Percentiles rank a stretch among this genome's conserved stretches.
Conservation (phyloP, 1,139 yeast genomes). For the Pichia sp. region DNA sequence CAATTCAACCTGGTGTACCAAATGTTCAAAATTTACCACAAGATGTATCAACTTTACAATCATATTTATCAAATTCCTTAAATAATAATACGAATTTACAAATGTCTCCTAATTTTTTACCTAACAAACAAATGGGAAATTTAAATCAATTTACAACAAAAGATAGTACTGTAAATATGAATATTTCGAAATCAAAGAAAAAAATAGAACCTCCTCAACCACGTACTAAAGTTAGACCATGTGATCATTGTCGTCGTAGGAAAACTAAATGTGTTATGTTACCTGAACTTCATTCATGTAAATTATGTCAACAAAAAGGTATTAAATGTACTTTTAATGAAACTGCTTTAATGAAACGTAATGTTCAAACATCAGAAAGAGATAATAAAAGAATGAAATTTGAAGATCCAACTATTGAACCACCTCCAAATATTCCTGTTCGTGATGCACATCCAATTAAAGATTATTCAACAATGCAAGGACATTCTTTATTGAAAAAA, state of each 20-base stretch:
- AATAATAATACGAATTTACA: too few species aligned
- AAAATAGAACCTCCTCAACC: constrained; percentile 29
- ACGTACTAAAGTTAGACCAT: constrained; percentile 38
- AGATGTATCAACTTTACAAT: too few species aligned
- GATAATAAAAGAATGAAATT: constrained; percentile 27
- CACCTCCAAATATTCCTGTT: constrained; percentile 49
- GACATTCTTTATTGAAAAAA: constrained; percentile 34
- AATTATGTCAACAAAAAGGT: constrained; percentile 63
- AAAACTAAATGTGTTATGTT: constrained; percentile 60
- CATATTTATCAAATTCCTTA: not conserved
- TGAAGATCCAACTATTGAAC: constrained; percentile 31
- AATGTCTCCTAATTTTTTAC: too few species aligned
- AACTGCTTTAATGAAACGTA: constrained; percentile 25
- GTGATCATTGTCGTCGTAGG: constrained; percentile 65
- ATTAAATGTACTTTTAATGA: constrained; percentile 53
- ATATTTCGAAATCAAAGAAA: not conserved
- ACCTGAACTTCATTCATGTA: constrained; percentile 54
- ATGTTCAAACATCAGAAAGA: constrained; percentile 15
- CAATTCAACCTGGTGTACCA: too few species aligned
- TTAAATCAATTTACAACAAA: too few species aligned
- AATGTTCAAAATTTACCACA: too few species aligned
- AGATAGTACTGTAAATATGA: constrained; percentile 3
- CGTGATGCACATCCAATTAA: constrained; percentile 50
- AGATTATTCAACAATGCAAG: constrained; percentile 48
- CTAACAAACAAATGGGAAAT: too few species aligned